phyloP scores from a whole-genome alignment of 1,284 basidiomycete genomes.

The Bondarzewia mesenterica region DNA sequence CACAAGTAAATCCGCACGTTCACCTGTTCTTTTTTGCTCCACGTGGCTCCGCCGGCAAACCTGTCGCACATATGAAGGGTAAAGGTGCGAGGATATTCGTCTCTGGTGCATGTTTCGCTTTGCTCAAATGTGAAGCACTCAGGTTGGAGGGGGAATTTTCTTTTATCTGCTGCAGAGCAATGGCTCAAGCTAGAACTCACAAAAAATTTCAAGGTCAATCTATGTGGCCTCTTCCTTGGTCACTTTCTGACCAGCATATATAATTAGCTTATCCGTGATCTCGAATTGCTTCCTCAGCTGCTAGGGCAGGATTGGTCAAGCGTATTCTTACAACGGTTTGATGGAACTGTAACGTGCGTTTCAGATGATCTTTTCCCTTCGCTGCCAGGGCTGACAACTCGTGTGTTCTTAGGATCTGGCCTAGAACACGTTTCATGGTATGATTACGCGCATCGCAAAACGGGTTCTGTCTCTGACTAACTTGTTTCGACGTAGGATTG shows the following conservation, averaged over 20 bases:
- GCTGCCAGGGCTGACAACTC: conserved; percentile 11
- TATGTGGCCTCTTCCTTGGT: neutral
- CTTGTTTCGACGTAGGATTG: conserved; percentile 10
- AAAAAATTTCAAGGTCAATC: conserved; percentile 81
- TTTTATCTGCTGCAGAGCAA: conserved; percentile 87
- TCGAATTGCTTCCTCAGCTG: conserved; percentile 84
- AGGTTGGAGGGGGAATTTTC: conserved; percentile 95
- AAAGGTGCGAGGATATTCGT: conserved; percentile 50
- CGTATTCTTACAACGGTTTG: conserved; percentile 87
- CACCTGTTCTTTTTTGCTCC: conserved; percentile 98
- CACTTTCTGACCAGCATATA: neutral
- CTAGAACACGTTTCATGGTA: conserved; percentile 70
- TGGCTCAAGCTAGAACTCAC: conserved; percentile 92
- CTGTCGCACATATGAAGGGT: conserved; percentile 86
- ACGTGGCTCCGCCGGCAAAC: conserved; percentile 87
- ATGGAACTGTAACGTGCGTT: conserved; percentile 69
- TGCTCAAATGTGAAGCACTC: no score
- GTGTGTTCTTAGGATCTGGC: conserved; percentile 64
- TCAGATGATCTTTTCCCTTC: neutral
- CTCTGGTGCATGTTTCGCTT: no score
- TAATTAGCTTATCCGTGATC: conserved; percentile 75
- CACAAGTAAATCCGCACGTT: conserved; percentile 95
- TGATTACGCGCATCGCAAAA: neutral
- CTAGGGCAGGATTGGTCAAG: conserved; percentile 93
- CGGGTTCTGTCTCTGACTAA: neutral